Evolutionary conservation across 345 rosid species (phyloP), one percentile per base, ranked within the genome.

Genomic region (Bretschneidera sinensis): DNA sequence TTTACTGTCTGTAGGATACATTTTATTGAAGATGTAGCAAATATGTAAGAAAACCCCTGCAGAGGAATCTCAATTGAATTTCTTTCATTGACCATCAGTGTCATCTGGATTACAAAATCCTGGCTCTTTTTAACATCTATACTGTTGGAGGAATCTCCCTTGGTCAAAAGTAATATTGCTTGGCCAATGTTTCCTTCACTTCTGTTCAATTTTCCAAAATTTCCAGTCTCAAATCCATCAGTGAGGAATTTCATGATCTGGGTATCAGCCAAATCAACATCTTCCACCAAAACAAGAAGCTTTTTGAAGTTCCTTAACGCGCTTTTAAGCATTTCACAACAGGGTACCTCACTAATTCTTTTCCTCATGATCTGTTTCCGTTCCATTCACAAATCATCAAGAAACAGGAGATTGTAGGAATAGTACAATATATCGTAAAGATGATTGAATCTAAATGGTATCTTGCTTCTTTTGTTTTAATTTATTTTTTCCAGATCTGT

Each of bases 231-330:
- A 0, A 74, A 77, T 19, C 79, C 68, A 52, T 84, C 87, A 23
- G 76, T 62, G 6, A 91, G 83, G 47, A 77, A 65, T 62, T 75
- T 76, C 58, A 83, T 54, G 71, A 85, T 72, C 54, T 51, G 68
- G 31, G 62, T n/a, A 54, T 80, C 86, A 6, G 87, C 88, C 73
- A 78, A 72, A 67, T 86, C 95, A 51, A 79, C 69, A 24, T 83
- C 64, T 66, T 88, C 95, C 63, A 91, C 65, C 70, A 88, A 58
- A 62, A 84, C 78, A 34, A 84, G 83, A 17, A 73, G 54, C 54
- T 66, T 74, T 65, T 75, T 80, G 7, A 60, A 61, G 8, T 58
- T 59, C 50, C 61, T 72, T 9, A 80, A 69, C 11, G 67, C 72
- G 25, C 61, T 71, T 8, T 19, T 48, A 11, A 86, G 71, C 57